Percentiles rank a stretch among this genome's conserved stretches.
phyloP scores from a whole-genome alignment of 1,139 yeast genomes.

The Hemisphaericaspora subhashii region DNA sequence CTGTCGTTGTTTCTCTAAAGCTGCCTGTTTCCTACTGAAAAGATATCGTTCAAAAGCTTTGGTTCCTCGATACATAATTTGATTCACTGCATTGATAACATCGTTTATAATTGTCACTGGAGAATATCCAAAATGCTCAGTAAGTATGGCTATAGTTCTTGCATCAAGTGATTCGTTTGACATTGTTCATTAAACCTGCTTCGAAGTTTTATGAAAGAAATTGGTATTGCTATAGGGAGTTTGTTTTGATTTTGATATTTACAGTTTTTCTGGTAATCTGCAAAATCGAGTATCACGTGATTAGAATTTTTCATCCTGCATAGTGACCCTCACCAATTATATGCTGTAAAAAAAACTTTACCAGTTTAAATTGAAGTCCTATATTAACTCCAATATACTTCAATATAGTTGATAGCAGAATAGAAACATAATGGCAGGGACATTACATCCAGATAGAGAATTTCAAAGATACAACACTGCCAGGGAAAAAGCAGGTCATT shows the following conservation, averaged over 20 bases:
- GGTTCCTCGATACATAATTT: conserved; percentile 79
- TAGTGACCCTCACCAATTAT: no score
- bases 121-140: conserved; percentile 86
- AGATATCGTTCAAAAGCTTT: conserved; percentile 75
- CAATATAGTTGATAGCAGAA: no score
- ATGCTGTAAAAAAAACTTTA: no score
- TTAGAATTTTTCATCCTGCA: no score
- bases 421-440: conserved; percentile 54
- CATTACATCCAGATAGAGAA: conserved; percentile 47
- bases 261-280: no score
- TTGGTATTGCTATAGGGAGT: no score
- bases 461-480: conserved; percentile 46
- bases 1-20: conserved; percentile 21
- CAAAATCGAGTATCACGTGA: no score
- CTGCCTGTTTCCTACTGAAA: not conserved
- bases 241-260: no score
- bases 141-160: conserved; percentile 34
- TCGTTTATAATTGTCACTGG: conserved; percentile 88
- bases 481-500: conserved; percentile 43
- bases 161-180: conserved; percentile 11
- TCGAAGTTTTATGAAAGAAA: no score
- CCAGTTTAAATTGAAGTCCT: no score
- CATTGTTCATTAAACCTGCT: not conserved
- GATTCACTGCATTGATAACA: conserved; percentile 85
- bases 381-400: no score